Evolutionary conservation across 1,284 basidiomycete species (phyloP), one percentile per base, ranked within the genome.

Genomic region (Fomitopsis pinicola): DNA sequence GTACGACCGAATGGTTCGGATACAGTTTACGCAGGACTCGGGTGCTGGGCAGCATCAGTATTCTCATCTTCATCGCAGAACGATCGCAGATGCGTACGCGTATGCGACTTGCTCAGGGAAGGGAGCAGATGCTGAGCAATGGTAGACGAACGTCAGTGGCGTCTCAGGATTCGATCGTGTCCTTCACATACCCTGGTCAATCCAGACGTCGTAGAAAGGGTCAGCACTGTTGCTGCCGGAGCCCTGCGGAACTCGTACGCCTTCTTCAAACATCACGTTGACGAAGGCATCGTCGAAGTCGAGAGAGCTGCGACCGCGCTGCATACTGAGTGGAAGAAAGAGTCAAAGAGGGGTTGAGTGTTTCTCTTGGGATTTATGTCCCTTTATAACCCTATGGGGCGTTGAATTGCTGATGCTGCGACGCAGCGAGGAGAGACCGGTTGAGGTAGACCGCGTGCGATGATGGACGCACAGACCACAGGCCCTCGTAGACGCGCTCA

Each of bases 1-100:
- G 73, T 5, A 88, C 79, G 33, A 91, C 66, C 28, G 85, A 84
- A 66, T 88, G 79, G 5, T 82, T 78, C 3, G 89, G 87, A 69
- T 90, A 85, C 12, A 86, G 64, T 66, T 79, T 80, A 50, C 79
- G 81, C 50, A 91, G 75, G 30, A 77, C 72, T 60, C 83, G 75
- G 14, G 79, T 77, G n/a, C 86, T 86, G 33, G 19, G 15, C 6
- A 48, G 17, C 9, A 53, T 40, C 14, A 40, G 26, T 22, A n/a
- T 26, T n/a, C 12, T 10, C 5, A 33, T 50, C 26, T 10, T 9
- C 8, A 33, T 10, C 45, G 9, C 26, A 12, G 22, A 28, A 5
- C 17, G 28, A 33, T 4, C 28, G 30, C 3, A 45, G 78, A 40
- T 71, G 12, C 52, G 40, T 33, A 86, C 85, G 77, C 81, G 68